A percentile compares a stretch with the other conserved stretches of the same genome.
phyloP scores from a whole-genome alignment of 805 yeast genomes.

The Debaryomyces tyrocola region DNA sequence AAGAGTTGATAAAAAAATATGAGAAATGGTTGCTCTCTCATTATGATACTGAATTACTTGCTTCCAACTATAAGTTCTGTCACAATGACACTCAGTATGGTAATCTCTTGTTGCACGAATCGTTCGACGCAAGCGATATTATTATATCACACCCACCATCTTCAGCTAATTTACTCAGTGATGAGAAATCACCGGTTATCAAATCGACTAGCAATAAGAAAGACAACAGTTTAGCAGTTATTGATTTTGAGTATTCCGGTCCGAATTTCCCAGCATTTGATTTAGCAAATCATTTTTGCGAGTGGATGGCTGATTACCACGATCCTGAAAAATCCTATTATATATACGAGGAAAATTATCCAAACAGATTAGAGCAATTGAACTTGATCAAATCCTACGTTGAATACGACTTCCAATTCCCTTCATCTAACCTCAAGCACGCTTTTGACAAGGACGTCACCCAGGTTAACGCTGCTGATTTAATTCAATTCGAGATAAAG shows the following conservation, averaged over 20 bases:
- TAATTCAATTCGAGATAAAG: constrained; percentile 45
- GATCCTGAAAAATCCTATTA: constrained; percentile 52
- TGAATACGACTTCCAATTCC: constrained; percentile 50
- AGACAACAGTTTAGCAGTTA: constrained; percentile 71
- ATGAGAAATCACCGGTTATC: constrained; percentile 10
- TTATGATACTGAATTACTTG: constrained; percentile 45
- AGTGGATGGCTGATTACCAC: constrained; percentile 96
- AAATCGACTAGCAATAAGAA: constrained; percentile 30
- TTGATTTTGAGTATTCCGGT: constrained; percentile 95
- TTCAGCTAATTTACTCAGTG: constrained; percentile 3
- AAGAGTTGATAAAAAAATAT: constrained; percentile 50
- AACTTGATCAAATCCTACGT: constrained; percentile 78
- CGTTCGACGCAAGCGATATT: constrained; percentile 52
- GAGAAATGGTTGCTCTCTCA: constrained; percentile 58
- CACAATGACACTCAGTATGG: constrained; percentile 98
- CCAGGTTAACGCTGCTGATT: constrained; percentile 18
- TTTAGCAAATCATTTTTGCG: constrained; percentile 89
- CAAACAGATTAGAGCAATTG: constrained; percentile 64
- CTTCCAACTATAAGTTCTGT: constrained; percentile 68
- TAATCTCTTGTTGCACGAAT: constrained; percentile 65
- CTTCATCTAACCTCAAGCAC: constrained; percentile 29
- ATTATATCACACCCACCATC: constrained; percentile 12
- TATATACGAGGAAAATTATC: constrained; percentile 59
- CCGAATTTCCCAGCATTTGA: constrained; percentile 88
- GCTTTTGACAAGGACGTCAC: constrained; percentile 11